Base-by-base conservation (phyloP, 495 filamentous ascomycete genomes). In the Daldinia decipiens region DNA sequence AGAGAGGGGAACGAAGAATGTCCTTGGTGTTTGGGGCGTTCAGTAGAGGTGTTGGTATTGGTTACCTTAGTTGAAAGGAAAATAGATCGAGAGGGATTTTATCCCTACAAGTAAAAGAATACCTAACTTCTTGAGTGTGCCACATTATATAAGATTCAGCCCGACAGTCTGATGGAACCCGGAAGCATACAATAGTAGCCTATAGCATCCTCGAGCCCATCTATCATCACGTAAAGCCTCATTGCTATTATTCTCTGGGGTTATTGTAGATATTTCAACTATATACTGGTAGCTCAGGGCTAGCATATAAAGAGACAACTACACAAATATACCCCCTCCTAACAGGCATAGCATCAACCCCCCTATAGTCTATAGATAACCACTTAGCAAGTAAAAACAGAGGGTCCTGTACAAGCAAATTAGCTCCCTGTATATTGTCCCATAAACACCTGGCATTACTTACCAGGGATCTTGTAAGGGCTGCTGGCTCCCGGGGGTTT, bases 391-490 rank as follows among this genome's bases (percentile, higher is more conserved):
- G 62, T 67, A 43, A 71, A 71, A 19, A 67, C 53, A 5, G 69
- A 19, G 26, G 69, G 69, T 3, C 69, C 64, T 72, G 31, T 19
- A 60, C 45, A 2, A 19, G 34, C 0, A 4, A 17, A 29, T 64
- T 32, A 72, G 59, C 34, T 32, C 2, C 36, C 3, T 1, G 8
- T 24, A 5, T 31, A 15, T 5, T 29, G 9, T 4, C n/a, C 1
- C 1, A 15, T 19, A 8, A 15, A 47, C 0, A 19, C 2, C 12
- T 2, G 1, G 8, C 19, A 19, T 29, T 13, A 59, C 62, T 1
- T 70, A 73, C 80, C 80, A 1, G 80, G 79, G 32, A 81, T 79
- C 40, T 47, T 70, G 65, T 81, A 82, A 19, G 70, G 59, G 67
- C 59, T 76, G 27, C 67, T 68, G 0, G 75, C 39, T 8, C 66